Evolutionary conservation across 352 stramenopile species (phyloP).

Genomic region (Globisporangium parvum): DNA sequence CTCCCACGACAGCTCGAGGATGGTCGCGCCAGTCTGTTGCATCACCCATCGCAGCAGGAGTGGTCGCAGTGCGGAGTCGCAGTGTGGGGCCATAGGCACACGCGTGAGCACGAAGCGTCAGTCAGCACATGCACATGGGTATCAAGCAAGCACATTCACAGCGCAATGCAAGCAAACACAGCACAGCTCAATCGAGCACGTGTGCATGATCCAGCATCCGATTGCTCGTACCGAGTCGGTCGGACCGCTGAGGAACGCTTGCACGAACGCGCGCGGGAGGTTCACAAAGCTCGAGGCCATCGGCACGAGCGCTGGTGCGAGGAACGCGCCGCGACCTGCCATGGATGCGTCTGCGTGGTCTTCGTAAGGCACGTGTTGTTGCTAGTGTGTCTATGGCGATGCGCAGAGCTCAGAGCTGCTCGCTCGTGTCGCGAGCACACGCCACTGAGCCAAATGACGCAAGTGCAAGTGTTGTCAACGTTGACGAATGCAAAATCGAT

Average conservation of each 20-base stretch:
- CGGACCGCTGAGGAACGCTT: slow-evolving; percentile 40
- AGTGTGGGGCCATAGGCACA: too few relatives aligned
- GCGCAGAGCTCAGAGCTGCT: too few relatives aligned
- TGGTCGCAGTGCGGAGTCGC: neutral
- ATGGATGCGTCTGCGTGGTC: slow-evolving; percentile 4
- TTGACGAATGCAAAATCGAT: too few relatives aligned
- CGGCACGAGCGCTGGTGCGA: slow-evolving; percentile 55
- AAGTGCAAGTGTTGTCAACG: too few relatives aligned
- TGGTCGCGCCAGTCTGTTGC: slow-evolving; percentile 36
- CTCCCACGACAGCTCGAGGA: slow-evolving; percentile 76
- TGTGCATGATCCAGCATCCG: too few relatives aligned
- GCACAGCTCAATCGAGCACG: neutral
- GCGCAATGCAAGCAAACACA: neutral
- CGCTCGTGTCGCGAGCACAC: too few relatives aligned
- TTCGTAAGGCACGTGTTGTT: too few relatives aligned
- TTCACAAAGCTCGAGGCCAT: slow-evolving; percentile 68
- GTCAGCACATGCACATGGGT: too few relatives aligned
- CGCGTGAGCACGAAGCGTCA: slow-evolving; percentile 3
- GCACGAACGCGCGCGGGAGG: slow-evolving; percentile 58
- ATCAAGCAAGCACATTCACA: too few relatives aligned
- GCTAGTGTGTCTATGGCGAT: too few relatives aligned
- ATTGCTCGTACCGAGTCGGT: slow-evolving; percentile 2
- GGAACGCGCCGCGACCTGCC: slow-evolving; percentile 45
- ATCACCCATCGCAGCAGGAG: neutral
- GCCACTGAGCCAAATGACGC: too few relatives aligned